These are phyloP conservation scores for Elongisporangium undulatum DNA, from an alignment of 352 stramenopile species.

Conservation along the genomic window DNA sequence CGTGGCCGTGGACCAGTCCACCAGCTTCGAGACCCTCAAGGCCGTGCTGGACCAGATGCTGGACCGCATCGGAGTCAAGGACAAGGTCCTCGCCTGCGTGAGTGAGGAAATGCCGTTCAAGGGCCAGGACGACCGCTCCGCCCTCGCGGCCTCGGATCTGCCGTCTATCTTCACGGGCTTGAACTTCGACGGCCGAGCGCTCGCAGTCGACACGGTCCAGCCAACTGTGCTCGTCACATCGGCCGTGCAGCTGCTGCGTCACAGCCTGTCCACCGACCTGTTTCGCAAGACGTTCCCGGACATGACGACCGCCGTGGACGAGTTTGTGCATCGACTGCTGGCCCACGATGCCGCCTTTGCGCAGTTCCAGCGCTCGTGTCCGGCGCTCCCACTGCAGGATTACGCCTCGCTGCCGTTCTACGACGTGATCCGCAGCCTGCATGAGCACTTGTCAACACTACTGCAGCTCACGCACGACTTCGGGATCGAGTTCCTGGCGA, in stretches of 20 bases:
- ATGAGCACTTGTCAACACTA: conserved; percentile 35
- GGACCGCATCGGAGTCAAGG: conserved; percentile 58
- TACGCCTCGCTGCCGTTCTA: conserved; percentile 31
- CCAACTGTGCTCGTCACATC: conserved; percentile 50
- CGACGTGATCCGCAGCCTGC: conserved; percentile 50
- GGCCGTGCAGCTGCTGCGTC: conserved; percentile 48
- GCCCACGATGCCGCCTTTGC: conserved; percentile 27
- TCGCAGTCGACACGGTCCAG: conserved; percentile 31
- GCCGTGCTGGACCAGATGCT: conserved; percentile 50
- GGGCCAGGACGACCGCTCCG: conserved; percentile 11
- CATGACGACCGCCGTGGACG: conserved; percentile 43
- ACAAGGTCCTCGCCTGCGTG: conserved; percentile 68
- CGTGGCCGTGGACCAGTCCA: conserved; percentile 32
- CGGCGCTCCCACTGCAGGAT: conserved; percentile 33
- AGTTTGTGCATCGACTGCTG: conserved; percentile 41
- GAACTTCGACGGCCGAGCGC: conserved; percentile 50
- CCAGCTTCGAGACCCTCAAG: conserved; percentile 39
- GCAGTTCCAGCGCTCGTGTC: conserved; percentile 43
- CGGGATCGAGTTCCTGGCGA: conserved; percentile 35
- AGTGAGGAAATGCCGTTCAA: conserved; percentile 47
- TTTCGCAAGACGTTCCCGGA: conserved; percentile 52
- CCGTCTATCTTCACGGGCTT: conserved; percentile 47
- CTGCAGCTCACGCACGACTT: conserved; percentile 57
- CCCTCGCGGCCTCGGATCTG: conserved; percentile 36
- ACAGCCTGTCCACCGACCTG: conserved; percentile 41